These are phyloP conservation scores for Aspergillus flavus DNA, from an alignment of 2,329 filamentous ascomycete species.

Conservation along the genomic window DNA sequence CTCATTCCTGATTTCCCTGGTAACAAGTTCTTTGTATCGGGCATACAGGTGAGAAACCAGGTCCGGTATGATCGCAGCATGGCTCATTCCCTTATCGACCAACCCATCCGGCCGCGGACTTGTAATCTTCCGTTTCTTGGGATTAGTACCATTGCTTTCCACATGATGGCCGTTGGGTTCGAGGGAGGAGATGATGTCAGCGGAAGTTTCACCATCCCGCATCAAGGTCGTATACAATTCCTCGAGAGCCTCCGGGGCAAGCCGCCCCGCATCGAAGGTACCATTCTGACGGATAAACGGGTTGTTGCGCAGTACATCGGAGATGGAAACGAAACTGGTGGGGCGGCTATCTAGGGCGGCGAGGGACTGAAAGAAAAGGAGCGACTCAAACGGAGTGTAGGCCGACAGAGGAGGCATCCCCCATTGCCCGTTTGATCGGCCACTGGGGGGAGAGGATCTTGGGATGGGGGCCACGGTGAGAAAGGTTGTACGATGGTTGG, in stretches of 20 bases:
- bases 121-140: conserved; percentile 74
- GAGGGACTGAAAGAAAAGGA: conserved; percentile 82
- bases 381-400: conserved; percentile 83
- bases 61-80: conserved; percentile 68
- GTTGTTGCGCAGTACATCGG: conserved; percentile 73
- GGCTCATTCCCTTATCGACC: conserved; percentile 63
- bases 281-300: conserved; percentile 69
- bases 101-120: conserved; percentile 66
- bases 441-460: conserved; percentile 35
- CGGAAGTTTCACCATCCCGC: conserved; percentile 67
- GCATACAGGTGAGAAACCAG: conserved; percentile 75
- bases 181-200: conserved; percentile 32
- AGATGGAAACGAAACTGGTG: conserved; percentile 70
- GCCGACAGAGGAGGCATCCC: conserved; percentile 63
- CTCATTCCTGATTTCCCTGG: conserved; percentile 72
- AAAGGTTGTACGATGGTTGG: conserved; percentile 16
- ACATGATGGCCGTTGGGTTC: conserved; percentile 34
- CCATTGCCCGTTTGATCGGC: conserved; percentile 45
- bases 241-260: conserved; percentile 77
- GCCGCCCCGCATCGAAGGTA: conserved; percentile 71
- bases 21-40: conserved; percentile 69
- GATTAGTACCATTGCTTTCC: conserved; percentile 43
- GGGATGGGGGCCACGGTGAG: conserved; percentile 43
- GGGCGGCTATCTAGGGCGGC: conserved; percentile 67
- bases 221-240: conserved; percentile 76